Evolutionary conservation across 2,329 filamentous ascomycete species (phyloP), one percentile per base, ranked within the genome.

Genomic region (Verticillium isaacii): DNA sequence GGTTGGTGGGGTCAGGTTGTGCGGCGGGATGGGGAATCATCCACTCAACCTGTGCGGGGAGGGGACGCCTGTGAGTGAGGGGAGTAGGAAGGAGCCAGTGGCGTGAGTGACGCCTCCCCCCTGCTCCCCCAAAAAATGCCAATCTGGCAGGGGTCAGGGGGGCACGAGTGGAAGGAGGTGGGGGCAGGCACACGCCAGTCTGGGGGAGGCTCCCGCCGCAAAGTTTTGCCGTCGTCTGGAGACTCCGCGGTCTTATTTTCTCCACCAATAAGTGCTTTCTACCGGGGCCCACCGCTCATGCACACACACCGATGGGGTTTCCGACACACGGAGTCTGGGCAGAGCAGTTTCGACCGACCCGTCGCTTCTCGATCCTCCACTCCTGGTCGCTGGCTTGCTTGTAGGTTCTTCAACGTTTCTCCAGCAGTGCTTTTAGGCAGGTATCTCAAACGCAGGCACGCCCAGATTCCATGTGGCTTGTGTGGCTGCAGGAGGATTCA

Each of bases 171-270:
- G 23, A n/a, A n/a, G 23, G 41, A 50, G n/a, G 41, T 11, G 17
- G 41, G 41, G 41, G 41, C 41, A 50, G 41, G 41, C n/a, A 12
- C 41, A 50, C 41, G 41, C 41, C 41, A 50, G 41, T 50, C 41
- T 50, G 41, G 41, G 37, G 41, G 41, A 50, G 41, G 41, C 41
- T 50, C 41, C 41, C 57, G 57, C 57, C 57, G 57, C 25, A 58
- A 58, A 58, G 57, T 58, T 58, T 58, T 58, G 37, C 57, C 57
- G 57, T 58, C 57, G 37, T 8, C 32, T 45, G 6, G 57, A 45
- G 37, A 19, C 17, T 29, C 11, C 23, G 15, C 57, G 57, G 57
- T 41, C 36, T 29, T 34, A 45, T 39, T 45, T 58, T 58, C 57
- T 58, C 57, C 57, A 58, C 57, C 36, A 58, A 58, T 58, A 1